Percentiles rank a stretch among this genome's conserved stretches.
Conservation (phyloP, 345 rosid species). For the Adansonia digitata region DNA sequence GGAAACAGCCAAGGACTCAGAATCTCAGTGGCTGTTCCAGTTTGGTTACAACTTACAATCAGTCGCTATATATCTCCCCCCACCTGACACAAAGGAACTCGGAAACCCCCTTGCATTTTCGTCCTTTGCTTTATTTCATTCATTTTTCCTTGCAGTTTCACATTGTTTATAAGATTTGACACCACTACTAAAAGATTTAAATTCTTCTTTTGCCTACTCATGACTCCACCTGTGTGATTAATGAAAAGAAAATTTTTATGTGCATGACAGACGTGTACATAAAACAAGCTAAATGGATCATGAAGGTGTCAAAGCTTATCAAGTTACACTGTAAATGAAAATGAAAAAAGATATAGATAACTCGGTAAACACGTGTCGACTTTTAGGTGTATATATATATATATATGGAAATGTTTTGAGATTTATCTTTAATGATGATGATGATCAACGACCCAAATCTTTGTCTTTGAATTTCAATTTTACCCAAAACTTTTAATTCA, state of each 20-base stretch:
- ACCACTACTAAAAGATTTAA: neutral
- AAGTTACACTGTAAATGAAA: too few relatives aligned
- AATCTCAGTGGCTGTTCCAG: slow-evolving; percentile 21
- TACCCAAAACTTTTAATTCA: neutral
- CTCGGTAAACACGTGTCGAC: too few relatives aligned
- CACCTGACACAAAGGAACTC: neutral
- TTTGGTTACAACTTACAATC: slow-evolving; percentile 5
- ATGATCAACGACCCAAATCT: neutral
- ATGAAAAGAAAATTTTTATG: neutral
- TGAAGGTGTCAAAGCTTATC: neutral
- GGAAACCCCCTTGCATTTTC: slow-evolving; percentile 1
- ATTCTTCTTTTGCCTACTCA: neutral
- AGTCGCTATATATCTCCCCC: too few relatives aligned
- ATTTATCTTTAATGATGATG: too few relatives aligned
- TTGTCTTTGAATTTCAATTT: neutral
- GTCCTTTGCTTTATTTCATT: neutral
- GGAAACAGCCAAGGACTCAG: slow-evolving; percentile 16
- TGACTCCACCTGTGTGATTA: neutral
- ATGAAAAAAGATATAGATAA: too few relatives aligned
- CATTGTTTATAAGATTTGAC: neutral
- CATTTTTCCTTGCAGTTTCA: neutral
- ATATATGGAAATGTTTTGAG: too few relatives aligned
- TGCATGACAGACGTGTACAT: neutral
- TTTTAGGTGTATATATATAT: too few relatives aligned
- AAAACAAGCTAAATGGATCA: neutral